Conservation (phyloP, 1,284 basidiomycete genomes). For the Limonomyces culmigenus region DNA sequence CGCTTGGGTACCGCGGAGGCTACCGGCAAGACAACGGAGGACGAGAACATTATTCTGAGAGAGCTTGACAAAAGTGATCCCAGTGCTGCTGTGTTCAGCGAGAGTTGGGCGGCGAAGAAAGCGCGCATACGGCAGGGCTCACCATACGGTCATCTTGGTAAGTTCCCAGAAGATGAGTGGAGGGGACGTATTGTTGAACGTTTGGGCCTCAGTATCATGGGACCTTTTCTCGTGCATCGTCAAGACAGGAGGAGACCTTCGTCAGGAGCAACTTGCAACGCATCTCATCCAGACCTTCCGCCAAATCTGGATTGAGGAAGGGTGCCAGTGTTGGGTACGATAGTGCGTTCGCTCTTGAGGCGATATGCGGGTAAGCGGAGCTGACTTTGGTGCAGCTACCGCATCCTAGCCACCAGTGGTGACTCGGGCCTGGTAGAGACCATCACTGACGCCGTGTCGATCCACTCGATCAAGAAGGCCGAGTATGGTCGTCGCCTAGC, state of each 20-base stretch:
- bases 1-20: constrained; percentile 24
- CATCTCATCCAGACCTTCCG: constrained; percentile 91
- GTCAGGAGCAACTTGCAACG: constrained; percentile 95
- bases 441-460: constrained; percentile 91
- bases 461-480: constrained; percentile 98
- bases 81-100: constrained; percentile 85
- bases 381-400: constrained; percentile 17
- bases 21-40: constrained; percentile 56
- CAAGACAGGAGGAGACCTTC: constrained; percentile 92
- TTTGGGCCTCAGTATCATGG: constrained; percentile 62
- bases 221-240: constrained; percentile 94
- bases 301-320: constrained; percentile 89
- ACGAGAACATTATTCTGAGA: constrained; percentile 81
- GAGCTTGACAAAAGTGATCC: constrained; percentile 97
- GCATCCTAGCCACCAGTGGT: constrained; percentile 90
- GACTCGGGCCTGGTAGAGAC: constrained; percentile 89
- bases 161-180: constrained; percentile 15
- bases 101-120: constrained; percentile 93
- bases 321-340: constrained; percentile 79
- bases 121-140: constrained; percentile 83
- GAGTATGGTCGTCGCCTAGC: constrained; percentile 84
- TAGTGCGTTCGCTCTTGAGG: constrained; percentile 42
- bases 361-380: neutral
- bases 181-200: too few relatives aligned
- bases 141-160: constrained; percentile 90